Conservation (phyloP, 2,329 filamentous ascomycete species). For the Elsinoe fawcettii region DNA sequence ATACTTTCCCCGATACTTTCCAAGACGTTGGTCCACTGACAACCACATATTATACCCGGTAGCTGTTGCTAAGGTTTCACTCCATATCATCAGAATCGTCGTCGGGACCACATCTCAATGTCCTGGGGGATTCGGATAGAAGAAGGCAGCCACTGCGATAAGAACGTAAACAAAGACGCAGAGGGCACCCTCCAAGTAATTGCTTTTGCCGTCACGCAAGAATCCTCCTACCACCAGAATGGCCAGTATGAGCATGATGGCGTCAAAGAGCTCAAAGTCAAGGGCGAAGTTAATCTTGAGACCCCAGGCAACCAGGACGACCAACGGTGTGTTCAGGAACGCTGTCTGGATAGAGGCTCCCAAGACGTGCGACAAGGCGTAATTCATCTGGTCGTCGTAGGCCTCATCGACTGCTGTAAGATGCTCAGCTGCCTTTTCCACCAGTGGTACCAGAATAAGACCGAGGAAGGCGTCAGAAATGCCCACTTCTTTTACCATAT, state of each 20-base stretch:
- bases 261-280: slow-evolving; percentile 81
- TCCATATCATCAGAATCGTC: too few species aligned
- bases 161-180: slow-evolving; percentile 63
- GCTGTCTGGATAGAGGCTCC: slow-evolving; percentile 85
- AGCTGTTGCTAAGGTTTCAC: too few species aligned
- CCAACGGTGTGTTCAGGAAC: slow-evolving; percentile 75
- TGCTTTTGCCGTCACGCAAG: slow-evolving; percentile 77
- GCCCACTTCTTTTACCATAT: slow-evolving; percentile 42
- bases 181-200: slow-evolving; percentile 80
- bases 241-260: slow-evolving; percentile 70
- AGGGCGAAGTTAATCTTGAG: slow-evolving; percentile 62
- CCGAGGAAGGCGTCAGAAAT: slow-evolving; percentile 55
- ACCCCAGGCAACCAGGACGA: slow-evolving; percentile 78
- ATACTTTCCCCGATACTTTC: neutral
- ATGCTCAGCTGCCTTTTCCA: slow-evolving; percentile 81
- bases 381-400: slow-evolving; percentile 69
- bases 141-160: slow-evolving; percentile 54
- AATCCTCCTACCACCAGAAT: slow-evolving; percentile 86
- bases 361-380: slow-evolving; percentile 76
- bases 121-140: slow-evolving; percentile 41
- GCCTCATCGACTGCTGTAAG: slow-evolving; percentile 78
- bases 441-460: slow-evolving; percentile 69
- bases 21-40: neutral
- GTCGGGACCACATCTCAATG: neutral
- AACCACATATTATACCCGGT: too few species aligned